Evolutionary conservation across 495 filamentous ascomycete species (phyloP).

Genomic region (Penicillium verhagenii): DNA sequence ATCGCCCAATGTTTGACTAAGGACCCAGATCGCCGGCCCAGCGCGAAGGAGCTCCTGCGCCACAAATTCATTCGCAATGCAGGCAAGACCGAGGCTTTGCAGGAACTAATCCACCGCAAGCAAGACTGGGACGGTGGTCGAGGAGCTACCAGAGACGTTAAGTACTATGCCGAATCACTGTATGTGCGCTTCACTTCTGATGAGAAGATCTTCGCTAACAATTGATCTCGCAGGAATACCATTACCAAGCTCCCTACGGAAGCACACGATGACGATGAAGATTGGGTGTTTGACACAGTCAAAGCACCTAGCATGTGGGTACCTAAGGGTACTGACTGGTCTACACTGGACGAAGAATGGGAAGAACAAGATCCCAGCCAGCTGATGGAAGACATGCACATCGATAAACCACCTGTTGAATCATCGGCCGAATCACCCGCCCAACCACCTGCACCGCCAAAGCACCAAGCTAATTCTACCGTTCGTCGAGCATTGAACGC

Average conservation of each 20-base stretch:
- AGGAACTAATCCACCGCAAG: conserved; percentile 83
- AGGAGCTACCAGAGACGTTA: conserved; percentile 58
- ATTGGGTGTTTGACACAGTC: conserved; percentile 98
- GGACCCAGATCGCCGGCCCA: conserved; percentile 78
- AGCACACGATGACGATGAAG: conserved; percentile 76
- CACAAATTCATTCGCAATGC: conserved; percentile 87
- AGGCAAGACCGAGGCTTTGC: conserved; percentile 76
- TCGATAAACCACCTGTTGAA: conserved; percentile 37
- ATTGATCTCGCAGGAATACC: conserved; percentile 48
- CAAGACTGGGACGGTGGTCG: conserved; percentile 72
- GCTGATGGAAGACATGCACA: conserved; percentile 41
- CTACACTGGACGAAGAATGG: conserved; percentile 29
- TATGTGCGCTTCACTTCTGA: conserved; percentile 29
- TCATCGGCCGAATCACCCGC: too few species aligned
- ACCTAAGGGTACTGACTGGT: conserved; percentile 38
- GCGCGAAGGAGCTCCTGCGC: conserved; percentile 83
- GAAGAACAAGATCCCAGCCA: conserved; percentile 37
- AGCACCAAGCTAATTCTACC: conserved; percentile 44
- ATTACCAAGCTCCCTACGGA: conserved; percentile 44
- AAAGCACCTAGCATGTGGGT: conserved; percentile 58
- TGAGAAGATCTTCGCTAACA: conserved; percentile 12
- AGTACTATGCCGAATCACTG: conserved; percentile 89
- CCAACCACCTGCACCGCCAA: conserved; percentile 34
- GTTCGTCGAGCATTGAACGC: conserved; percentile 55
- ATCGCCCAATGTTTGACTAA: conserved; percentile 86